These are phyloP conservation scores for Aspergillus kassunensis DNA, from an alignment of 495 filamentous ascomycete genomes.

Conservation along the genomic window DNA sequence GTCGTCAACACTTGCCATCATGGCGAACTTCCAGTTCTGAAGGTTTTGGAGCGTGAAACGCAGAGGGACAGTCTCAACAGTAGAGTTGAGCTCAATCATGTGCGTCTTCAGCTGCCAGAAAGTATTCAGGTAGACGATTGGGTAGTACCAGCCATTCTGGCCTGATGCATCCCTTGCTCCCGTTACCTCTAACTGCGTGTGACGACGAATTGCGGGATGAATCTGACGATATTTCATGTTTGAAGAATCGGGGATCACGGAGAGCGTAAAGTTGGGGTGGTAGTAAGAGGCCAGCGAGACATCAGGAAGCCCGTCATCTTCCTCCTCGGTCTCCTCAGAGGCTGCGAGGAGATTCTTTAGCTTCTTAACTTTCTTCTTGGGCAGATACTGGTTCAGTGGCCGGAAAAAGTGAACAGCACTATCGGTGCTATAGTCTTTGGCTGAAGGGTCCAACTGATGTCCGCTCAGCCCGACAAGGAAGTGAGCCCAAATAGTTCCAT, in stretches of 20 bases:
- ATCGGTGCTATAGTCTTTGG: constrained; percentile 62
- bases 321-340: constrained; percentile 49
- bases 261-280: constrained; percentile 90
- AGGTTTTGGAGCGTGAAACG: constrained; percentile 81
- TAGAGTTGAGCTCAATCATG: constrained; percentile 91
- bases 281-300: constrained; percentile 76
- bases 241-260: constrained; percentile 79
- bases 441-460: constrained; percentile 66
- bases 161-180: constrained; percentile 74
- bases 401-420: constrained; percentile 79
- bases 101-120: constrained; percentile 94
- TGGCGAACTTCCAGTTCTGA: constrained; percentile 85
- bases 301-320: constrained; percentile 51
- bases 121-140: constrained; percentile 85
- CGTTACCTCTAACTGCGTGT: constrained; percentile 68
- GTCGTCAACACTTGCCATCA: constrained; percentile 79
- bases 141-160: constrained; percentile 95
- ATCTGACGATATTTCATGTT: constrained; percentile 58
- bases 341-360: constrained; percentile 80
- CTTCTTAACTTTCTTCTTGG: constrained; percentile 89
- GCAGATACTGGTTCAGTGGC: constrained; percentile 81
- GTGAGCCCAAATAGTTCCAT: constrained; percentile 91
- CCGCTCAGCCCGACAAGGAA: constrained; percentile 81
- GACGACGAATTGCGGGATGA: constrained; percentile 71
- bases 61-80: constrained; percentile 75